Conservation (phyloP, 2,329 filamentous ascomycete species). For the Apiospora marii region DNA sequence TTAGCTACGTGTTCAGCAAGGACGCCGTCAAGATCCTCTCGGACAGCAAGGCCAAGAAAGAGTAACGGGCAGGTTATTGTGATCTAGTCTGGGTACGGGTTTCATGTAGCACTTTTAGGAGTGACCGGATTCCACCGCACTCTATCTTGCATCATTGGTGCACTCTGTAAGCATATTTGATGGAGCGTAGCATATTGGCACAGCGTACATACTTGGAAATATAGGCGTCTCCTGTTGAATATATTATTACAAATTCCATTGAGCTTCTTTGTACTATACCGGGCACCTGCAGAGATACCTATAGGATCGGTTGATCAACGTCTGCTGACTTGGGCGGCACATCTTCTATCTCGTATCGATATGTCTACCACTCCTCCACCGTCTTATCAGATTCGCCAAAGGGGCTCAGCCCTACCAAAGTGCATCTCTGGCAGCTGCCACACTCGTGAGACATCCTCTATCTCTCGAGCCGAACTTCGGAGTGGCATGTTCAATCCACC, state of each 20-base stretch:
- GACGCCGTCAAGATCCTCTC: conserved; percentile 88
- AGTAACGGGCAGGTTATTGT: not conserved
- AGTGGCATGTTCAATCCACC: not conserved
- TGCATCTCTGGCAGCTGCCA: not conserved
- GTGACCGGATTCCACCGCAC: not conserved
- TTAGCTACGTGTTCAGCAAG: conserved; percentile 90
- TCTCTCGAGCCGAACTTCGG: not conserved
- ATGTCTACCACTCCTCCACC: not conserved
- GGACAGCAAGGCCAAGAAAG: conserved; percentile 32
- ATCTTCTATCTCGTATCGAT: not conserved
- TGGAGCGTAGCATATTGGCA: not conserved
- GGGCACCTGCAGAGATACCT: not conserved
- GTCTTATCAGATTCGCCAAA: not conserved
- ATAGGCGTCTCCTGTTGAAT: not conserved
- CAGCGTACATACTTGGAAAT: not conserved
- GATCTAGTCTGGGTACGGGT: not conserved
- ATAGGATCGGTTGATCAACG: not conserved
- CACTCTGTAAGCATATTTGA: not conserved
- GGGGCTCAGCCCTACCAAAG: not conserved
- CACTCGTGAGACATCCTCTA: not conserved
- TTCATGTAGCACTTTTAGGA: not conserved
- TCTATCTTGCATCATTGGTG: not conserved
- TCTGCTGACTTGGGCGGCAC: not conserved
- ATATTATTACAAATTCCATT: not conserved
- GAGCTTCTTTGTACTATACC: not conserved